Evolutionary conservation across 73 alveolate genomes (phyloP), one percentile per base, ranked within the genome.

Genomic region (Blepharisma stoltei): DNA sequence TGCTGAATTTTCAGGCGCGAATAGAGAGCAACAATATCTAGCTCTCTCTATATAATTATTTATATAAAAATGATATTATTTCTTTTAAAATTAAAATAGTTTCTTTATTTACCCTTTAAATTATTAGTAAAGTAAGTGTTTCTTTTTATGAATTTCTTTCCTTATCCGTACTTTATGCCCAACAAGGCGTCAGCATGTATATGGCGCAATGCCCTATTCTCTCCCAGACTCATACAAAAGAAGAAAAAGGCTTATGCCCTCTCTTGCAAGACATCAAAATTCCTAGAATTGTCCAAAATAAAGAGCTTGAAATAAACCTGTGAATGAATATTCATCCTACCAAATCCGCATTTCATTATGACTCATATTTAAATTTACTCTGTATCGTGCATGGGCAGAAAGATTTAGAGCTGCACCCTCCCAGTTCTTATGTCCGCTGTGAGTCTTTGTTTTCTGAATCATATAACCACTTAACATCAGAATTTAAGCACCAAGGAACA

Each of bases 181-280:
- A 32, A 32, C 41, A 32, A 32, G 41, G 41, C 41, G 3, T 60
- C 45, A 18, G 18, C 37, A 8, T n/a, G 14, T 60, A 60, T 38
- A 60, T 60, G 73, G 73, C 73, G 2, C 73, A 60, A 60, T 60
- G 73, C 46, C 73, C 73, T 8, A 3, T 60, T 60, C 11, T 11
- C 14, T 14, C n/a, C 5, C 14, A 60, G 2, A 9, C 38, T 14
- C 46, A 38, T 14, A n/a, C 23, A 18, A 9, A 20, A 20, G 73
- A 60, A 60, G 73, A 60, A 60, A n/a, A 20, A 14, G 46, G 46
- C 23, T 60, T 60, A 25, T 60, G 46, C 45, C 18, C 73, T 14
- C 73, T 60, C 45, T 38, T 18, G 5, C 14, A 9, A 25, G 73
- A 60, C 46, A 14, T 60, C 2, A 14, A 60, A 18, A 60, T 14